These are phyloP conservation scores for Metarhizium anisopliae DNA, from an alignment of 2,329 filamentous ascomycete species.

Conservation along the genomic window DNA sequence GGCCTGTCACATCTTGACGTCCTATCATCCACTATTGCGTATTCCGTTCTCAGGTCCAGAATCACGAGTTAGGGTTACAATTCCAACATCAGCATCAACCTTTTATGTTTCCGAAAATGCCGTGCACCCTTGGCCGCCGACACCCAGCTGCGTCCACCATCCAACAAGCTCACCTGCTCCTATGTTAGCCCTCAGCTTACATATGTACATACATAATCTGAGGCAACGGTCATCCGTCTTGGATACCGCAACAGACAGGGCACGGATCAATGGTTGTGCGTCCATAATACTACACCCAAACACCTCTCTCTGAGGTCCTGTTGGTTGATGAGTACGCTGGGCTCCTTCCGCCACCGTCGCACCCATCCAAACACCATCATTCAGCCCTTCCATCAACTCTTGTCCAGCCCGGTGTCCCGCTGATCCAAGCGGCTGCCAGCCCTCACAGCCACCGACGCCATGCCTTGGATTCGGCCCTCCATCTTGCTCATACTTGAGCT, in stretches of 20 bases:
- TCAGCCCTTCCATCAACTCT: conserved; percentile 4
- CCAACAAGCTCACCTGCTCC: neutral
- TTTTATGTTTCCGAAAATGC: neutral
- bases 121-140: neutral
- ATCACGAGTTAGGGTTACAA: neutral
- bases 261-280: neutral
- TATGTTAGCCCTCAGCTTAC: neutral
- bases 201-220: neutral
- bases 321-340: conserved; percentile 1
- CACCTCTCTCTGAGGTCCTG: neutral
- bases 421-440: conserved; percentile 4
- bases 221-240: neutral
- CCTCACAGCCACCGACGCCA: conserved; percentile 8
- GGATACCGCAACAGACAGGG: neutral
- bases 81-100: neutral
- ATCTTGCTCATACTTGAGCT: neutral
- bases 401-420: neutral
- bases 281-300: neutral
- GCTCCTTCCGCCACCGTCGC: conserved; percentile 12
- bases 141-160: neutral
- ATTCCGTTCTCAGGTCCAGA: neutral
- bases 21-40: neutral
- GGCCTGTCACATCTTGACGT: neutral
- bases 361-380: conserved; percentile 9
- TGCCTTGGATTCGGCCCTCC: conserved; percentile 1